Evolutionary conservation across 768 basidiomycete genomes (phyloP).

Genomic region (Hericium alpestre): DNA sequence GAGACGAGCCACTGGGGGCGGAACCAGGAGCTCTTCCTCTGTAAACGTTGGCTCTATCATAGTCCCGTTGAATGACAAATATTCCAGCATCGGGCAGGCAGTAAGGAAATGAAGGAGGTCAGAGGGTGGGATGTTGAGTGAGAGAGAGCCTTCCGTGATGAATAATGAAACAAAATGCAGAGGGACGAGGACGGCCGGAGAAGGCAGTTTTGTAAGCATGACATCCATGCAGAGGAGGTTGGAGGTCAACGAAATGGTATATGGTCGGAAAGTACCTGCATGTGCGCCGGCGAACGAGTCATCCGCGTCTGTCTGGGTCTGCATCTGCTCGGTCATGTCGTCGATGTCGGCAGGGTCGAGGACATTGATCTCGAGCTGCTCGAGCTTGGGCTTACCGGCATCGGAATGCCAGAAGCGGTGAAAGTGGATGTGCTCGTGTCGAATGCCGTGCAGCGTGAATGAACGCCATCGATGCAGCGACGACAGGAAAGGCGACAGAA

Average conservation of each 20-base stretch:
- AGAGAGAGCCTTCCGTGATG: constrained; percentile 39
- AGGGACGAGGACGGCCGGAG: constrained; percentile 29
- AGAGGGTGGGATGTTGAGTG: constrained; percentile 31
- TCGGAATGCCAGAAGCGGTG: constrained; percentile 18
- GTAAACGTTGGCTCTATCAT: constrained; percentile 32
- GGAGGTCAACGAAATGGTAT: constrained; percentile 12
- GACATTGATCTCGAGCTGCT: constrained; percentile 16
- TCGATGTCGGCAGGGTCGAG: constrained; percentile 9
- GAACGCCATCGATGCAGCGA: constrained; percentile 48
- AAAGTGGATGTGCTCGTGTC: constrained; percentile 22
- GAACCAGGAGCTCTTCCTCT: constrained; percentile 5
- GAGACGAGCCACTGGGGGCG: constrained; percentile 37
- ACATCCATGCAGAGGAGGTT: constrained; percentile 32
- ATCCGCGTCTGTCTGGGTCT: background rate
- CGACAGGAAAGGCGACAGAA: constrained; percentile 53
- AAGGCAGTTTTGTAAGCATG: constrained; percentile 40
- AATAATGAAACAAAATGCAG: constrained; percentile 47
- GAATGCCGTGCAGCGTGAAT: constrained; percentile 29
- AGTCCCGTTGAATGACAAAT: constrained; percentile 46
- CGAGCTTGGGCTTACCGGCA: constrained; percentile 9
- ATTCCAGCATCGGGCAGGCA: constrained; percentile 51
- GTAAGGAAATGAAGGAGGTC: constrained; percentile 51
- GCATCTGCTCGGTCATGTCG: constrained; percentile 3
- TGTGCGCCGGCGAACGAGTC: background rate
- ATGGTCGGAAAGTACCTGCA: constrained; percentile 4